Evolutionary conservation across 768 basidiomycete genomes (phyloP).

Genomic region (Hygrocybe punicea): DNA sequence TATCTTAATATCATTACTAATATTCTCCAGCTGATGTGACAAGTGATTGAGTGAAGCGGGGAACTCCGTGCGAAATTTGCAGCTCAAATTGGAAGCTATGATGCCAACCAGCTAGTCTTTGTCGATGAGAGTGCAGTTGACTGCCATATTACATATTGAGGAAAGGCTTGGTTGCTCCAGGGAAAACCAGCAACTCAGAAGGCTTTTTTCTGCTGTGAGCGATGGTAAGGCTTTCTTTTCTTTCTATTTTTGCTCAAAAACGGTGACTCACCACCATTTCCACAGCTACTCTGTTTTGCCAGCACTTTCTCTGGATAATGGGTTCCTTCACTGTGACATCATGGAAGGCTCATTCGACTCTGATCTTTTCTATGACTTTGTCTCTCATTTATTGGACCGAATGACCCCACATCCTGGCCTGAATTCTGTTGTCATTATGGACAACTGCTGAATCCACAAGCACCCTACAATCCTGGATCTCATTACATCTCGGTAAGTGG

Average conservation of each 20-base stretch:
- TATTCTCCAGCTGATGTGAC: conserved; percentile 7
- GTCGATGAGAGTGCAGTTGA: too few species aligned
- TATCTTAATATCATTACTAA: background rate
- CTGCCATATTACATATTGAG: too few species aligned
- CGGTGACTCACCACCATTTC: too few species aligned
- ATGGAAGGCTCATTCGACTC: conserved; percentile 2
- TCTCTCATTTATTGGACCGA: background rate
- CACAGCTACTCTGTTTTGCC: conserved; percentile 3
- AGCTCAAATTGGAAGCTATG: conserved; percentile 14
- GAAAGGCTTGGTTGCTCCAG: too few species aligned
- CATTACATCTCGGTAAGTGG: background rate
- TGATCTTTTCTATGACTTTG: background rate
- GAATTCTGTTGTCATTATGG: too few species aligned
- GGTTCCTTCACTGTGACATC: conserved; percentile 4
- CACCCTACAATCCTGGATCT: background rate
- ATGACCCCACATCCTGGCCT: conserved; percentile 34
- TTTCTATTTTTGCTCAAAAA: too few species aligned
- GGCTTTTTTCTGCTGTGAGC: too few species aligned
- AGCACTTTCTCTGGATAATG: too few species aligned
- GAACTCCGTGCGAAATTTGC: conserved; percentile 10
- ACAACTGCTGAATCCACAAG: conserved; percentile 39
- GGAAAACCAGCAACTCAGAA: too few species aligned
- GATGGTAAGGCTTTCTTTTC: too few species aligned
- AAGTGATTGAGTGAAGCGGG: conserved; percentile 19
- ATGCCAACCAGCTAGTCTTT: too few species aligned